Evolutionary conservation across 257 asterid species (phyloP).

Genomic region (Solanum pennellii): DNA sequence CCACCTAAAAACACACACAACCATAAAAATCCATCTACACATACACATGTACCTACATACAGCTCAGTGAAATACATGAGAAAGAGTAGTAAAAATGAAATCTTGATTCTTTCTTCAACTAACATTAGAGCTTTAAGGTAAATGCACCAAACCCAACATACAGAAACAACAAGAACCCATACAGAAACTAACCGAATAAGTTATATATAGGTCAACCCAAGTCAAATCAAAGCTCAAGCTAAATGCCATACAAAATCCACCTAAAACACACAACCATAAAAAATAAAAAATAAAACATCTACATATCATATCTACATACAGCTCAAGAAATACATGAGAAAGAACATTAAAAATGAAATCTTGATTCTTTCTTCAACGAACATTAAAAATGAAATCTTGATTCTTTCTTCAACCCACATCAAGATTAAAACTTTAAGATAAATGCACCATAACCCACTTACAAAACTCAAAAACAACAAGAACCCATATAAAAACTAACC

Average conservation of each 20-base stretch:
- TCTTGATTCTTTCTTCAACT: background rate
- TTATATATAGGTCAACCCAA: background rate
- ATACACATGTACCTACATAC: background rate
- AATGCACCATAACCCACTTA: background rate
- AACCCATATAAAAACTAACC: background rate
- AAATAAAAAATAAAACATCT: background rate
- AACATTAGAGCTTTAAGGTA: background rate
- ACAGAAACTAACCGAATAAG: background rate
- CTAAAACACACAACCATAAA: background rate
- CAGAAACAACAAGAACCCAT: background rate
- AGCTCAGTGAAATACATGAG: background rate
- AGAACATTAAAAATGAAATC: background rate
- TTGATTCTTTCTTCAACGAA: background rate
- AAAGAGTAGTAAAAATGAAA: background rate
- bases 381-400: background rate
- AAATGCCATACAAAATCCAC: background rate
- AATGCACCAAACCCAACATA: background rate
- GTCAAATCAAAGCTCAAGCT: background rate
- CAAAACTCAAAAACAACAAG: background rate
- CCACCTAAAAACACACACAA: background rate
- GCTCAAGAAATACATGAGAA: background rate
- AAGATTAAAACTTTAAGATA: background rate
- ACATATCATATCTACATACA: background rate
- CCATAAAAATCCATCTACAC: background rate
- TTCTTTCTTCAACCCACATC: background rate